phyloP scores from a whole-genome alignment of 73 alveolate species.

The Blepharisma stoltei region DNA sequence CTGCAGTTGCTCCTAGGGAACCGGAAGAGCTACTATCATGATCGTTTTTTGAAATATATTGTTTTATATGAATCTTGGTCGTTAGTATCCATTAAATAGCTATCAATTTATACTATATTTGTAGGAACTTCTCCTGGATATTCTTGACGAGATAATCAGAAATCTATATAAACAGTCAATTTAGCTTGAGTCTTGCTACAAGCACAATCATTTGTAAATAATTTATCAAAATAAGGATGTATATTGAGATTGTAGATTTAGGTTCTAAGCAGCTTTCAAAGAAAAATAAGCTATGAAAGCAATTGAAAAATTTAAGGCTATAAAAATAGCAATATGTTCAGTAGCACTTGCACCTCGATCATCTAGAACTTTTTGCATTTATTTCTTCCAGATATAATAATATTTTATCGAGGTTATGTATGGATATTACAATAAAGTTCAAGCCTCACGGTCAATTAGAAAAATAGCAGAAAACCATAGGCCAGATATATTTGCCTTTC shows the following conservation, averaged over 20 bases:
- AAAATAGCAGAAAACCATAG: no score
- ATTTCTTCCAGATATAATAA: no score
- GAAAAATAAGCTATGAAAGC: neutral
- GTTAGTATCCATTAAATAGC: constrained; percentile 36
- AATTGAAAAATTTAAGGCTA: neutral
- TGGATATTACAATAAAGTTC: no score
- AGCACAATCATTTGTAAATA: constrained; percentile 50
- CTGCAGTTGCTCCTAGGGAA: constrained; percentile 14
- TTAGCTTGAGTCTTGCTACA: constrained; percentile 50
- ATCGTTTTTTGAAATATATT: constrained; percentile 34
- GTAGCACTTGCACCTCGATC: no score
- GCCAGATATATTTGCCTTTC: no score
- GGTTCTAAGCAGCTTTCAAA: neutral
- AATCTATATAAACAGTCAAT: constrained; percentile 51
- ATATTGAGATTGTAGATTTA: constrained; percentile 37
- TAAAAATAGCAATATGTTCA: no score
- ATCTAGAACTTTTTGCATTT: no score
- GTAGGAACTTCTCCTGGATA: constrained; percentile 46
- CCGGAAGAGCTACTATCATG: constrained; percentile 43
- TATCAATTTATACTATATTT: constrained; percentile 53
- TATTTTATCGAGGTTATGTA: no score
- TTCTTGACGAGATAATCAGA: constrained; percentile 36
- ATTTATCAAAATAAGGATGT: constrained; percentile 52
- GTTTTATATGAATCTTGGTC: constrained; percentile 31
- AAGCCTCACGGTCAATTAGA: no score